phyloP scores from a whole-genome alignment of 2,329 filamentous ascomycete genomes.

The Phyllosticta citribraziliensis region DNA sequence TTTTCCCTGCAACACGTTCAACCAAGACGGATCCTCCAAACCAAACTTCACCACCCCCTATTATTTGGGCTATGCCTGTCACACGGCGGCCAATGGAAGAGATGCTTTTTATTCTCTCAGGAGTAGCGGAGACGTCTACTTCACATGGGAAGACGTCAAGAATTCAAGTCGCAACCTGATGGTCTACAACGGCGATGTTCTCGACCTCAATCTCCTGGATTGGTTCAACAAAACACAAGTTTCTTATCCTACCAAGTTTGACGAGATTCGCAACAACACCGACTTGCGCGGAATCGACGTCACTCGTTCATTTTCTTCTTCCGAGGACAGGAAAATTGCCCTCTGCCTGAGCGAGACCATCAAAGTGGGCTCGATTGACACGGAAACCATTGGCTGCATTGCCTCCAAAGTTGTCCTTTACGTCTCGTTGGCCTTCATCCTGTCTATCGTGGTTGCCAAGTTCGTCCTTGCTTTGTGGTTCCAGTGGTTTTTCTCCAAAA shows the following conservation, averaged over 20 bases:
- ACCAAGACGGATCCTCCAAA: slow-evolving; percentile 78
- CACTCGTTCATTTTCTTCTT: slow-evolving; percentile 75
- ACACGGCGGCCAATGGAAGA: slow-evolving; percentile 62
- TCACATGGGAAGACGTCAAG: slow-evolving; percentile 86
- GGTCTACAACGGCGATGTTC: slow-evolving; percentile 87
- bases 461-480: slow-evolving; percentile 86
- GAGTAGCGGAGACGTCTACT: slow-evolving; percentile 80
- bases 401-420: slow-evolving; percentile 96
- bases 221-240: slow-evolving; percentile 88
- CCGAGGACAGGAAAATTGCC: slow-evolving; percentile 68
- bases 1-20: slow-evolving; percentile 84
- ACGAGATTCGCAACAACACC: slow-evolving; percentile 62
- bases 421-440: slow-evolving; percentile 80
- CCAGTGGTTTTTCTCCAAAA: slow-evolving; percentile 89
- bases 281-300: slow-evolving; percentile 76
- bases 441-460: slow-evolving; percentile 76
- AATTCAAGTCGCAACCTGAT: slow-evolving; percentile 84
- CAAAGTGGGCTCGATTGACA: slow-evolving; percentile 92
- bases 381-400: slow-evolving; percentile 92
- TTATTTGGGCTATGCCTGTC: slow-evolving; percentile 81
- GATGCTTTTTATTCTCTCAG: slow-evolving; percentile 64
- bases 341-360: slow-evolving; percentile 88
- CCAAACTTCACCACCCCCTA: slow-evolving; percentile 65
- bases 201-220: slow-evolving; percentile 76
- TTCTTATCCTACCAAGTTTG: slow-evolving; percentile 63